Conservation (phyloP, 306 rosid genomes). For the Datisca glomerata region DNA sequence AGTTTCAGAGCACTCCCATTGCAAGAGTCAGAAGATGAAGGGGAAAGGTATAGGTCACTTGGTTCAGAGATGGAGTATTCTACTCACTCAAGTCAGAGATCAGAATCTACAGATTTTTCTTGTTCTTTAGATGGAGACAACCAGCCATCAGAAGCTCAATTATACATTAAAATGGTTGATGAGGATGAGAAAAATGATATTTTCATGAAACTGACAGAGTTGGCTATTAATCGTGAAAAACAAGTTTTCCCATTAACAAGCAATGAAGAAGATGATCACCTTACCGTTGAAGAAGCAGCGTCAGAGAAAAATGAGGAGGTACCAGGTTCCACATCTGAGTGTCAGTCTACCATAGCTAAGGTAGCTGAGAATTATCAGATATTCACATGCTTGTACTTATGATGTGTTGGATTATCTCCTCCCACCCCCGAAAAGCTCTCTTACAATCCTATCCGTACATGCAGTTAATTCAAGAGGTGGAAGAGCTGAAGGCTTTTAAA, state of each 20-base stretch:
- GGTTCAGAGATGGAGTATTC: constrained; percentile 9
- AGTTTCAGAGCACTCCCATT: constrained; percentile 18
- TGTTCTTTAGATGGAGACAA: constrained; percentile 20
- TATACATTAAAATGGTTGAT: constrained; percentile 12
- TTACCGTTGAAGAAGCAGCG: constrained; percentile 3
- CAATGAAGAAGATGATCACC: constrained; percentile 3
- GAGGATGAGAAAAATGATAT: constrained; percentile 31
- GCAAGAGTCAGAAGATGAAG: constrained; percentile 14
- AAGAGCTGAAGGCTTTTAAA: constrained; percentile 31
- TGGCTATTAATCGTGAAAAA: constrained; percentile 22
- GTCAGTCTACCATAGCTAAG: constrained; percentile 21
- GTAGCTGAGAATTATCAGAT: constrained; percentile 12
- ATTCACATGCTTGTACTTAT: background rate
- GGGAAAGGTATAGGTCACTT: constrained; percentile 13
- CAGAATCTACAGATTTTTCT: constrained; percentile 20
- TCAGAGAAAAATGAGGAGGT: constrained; percentile 23
- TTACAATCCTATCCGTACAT: constrained; percentile 4
- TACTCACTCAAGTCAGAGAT: constrained; percentile 13
- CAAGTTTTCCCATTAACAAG: constrained; percentile 11
- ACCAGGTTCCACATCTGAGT: constrained; percentile 12
- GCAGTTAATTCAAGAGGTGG: constrained; percentile 41
- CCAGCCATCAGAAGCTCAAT: constrained; percentile 24
- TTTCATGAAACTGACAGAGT: constrained; percentile 37
- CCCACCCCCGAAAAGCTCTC: background rate
- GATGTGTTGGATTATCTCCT: constrained; percentile 2